phyloP scores from a whole-genome alignment of 768 basidiomycete species.

The Imleria badia region DNA sequence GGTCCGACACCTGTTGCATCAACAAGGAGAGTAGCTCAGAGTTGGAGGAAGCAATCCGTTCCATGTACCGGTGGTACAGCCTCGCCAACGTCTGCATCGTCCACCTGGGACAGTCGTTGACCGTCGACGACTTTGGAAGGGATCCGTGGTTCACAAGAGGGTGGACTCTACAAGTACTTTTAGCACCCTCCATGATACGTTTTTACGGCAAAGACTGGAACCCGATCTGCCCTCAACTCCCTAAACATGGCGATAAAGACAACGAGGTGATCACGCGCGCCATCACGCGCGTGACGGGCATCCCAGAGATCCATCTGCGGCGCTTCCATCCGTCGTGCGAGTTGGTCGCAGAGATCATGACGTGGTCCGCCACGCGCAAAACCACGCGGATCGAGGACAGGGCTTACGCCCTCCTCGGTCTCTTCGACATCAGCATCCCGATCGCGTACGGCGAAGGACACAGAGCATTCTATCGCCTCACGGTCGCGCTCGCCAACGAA shows the following conservation, averaged over 20 bases:
- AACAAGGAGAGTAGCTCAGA: constrained; percentile 14
- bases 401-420: constrained; percentile 12
- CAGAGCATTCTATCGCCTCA: constrained; percentile 10
- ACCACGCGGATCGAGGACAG: constrained; percentile 8
- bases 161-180: constrained; percentile 17
- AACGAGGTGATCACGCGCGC: neutral
- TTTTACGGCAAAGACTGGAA: constrained; percentile 17
- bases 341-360: constrained; percentile 8
- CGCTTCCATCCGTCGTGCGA: constrained; percentile 4
- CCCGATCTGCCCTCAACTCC: neutral
- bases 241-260: constrained; percentile 4
- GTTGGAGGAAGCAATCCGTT: constrained; percentile 10
- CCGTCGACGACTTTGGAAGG: constrained; percentile 12
- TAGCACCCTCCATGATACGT: constrained; percentile 5
- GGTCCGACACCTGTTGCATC: constrained; percentile 14
- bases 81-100: constrained; percentile 19
- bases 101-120: constrained; percentile 7
- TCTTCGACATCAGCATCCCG: constrained; percentile 10
- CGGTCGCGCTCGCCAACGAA: constrained; percentile 12
- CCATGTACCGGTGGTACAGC: constrained; percentile 19
- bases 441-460: constrained; percentile 10
- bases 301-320: neutral
- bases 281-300: constrained; percentile 7
- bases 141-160: constrained; percentile 17
- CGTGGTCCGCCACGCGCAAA: constrained; percentile 7